These are phyloP conservation scores for Lipomyces starkeyi DNA, from an alignment of 805 yeast genomes.

Conservation along the genomic window DNA sequence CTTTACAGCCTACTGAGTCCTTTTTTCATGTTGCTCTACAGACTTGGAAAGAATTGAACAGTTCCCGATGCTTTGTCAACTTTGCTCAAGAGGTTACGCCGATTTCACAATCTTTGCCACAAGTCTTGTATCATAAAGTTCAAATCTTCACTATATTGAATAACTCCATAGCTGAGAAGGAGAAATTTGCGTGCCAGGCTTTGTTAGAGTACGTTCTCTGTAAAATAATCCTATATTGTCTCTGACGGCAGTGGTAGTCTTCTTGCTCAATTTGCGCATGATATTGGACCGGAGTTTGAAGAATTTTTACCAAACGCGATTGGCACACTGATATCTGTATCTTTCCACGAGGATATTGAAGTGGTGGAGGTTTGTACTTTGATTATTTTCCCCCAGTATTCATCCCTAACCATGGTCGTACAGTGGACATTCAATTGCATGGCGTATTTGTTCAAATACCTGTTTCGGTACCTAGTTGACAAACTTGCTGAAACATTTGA, in stretches of 20 bases:
- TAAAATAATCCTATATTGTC: not conserved
- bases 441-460: constrained; percentile 88
- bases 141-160: constrained; percentile 62
- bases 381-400: not conserved
- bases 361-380: constrained; percentile 57
- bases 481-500: constrained; percentile 75
- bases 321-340: constrained; percentile 55
- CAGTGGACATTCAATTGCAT: constrained; percentile 77
- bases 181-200: constrained; percentile 78
- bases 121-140: constrained; percentile 72
- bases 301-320: constrained; percentile 66
- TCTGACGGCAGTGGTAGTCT: constrained; percentile 45
- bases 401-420: not conserved
- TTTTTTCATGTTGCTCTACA: constrained; percentile 79
- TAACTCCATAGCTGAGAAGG: constrained; percentile 58
- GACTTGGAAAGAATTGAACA: constrained; percentile 87
- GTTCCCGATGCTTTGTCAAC: constrained; percentile 71
- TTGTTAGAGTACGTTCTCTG: constrained; percentile 59
- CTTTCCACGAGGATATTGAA: constrained; percentile 61
- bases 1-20: constrained; percentile 50
- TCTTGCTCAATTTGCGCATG: constrained; percentile 85
- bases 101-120: constrained; percentile 74
- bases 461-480: constrained; percentile 65
- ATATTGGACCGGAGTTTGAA: constrained; percentile 89
- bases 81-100: constrained; percentile 63